Percentiles rank a stretch among this genome's conserved stretches.
Evolutionary conservation across 805 yeast species (phyloP).

Genomic region (Ogataea methylovora): DNA sequence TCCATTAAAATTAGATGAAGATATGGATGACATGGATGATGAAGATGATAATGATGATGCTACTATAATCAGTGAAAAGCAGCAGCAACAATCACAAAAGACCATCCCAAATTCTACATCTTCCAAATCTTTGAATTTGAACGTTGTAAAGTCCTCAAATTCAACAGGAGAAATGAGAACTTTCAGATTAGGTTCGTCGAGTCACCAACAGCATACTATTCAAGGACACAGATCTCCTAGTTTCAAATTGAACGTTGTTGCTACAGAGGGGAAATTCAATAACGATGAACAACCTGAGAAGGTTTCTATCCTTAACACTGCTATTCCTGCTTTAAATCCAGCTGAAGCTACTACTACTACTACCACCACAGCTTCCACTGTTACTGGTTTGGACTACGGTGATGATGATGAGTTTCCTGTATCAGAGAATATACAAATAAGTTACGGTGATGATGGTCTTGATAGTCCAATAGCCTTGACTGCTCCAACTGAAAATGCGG

Average conservation of each 20-base stretch:
- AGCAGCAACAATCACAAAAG: no score
- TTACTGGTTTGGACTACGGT: conserved; percentile 9
- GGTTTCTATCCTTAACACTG: neutral
- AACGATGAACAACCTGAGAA: no score
- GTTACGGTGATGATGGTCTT: conserved; percentile 14
- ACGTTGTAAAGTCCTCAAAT: no score
- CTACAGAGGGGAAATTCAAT: neutral
- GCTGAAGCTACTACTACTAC: neutral
- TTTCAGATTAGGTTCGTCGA: conserved; percentile 7
- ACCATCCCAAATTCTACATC: no score
- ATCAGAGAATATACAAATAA: no score
- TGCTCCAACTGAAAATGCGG: neutral
- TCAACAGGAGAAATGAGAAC: conserved; percentile 6
- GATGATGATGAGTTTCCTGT: conserved; percentile 11
- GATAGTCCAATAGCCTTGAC: conserved; percentile 1
- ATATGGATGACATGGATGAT: neutral
- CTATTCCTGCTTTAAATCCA: neutral
- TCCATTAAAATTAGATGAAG: neutral
- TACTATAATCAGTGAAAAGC: no score
- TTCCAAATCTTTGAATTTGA: no score
- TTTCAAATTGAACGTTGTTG: neutral
- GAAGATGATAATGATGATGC: neutral
- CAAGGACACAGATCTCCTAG: neutral
- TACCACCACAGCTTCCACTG: neutral
- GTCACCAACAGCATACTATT: neutral